Evolutionary conservation across 176 grass and related monocot genomes (phyloP).

Genomic region (Avena atlantica): DNA sequence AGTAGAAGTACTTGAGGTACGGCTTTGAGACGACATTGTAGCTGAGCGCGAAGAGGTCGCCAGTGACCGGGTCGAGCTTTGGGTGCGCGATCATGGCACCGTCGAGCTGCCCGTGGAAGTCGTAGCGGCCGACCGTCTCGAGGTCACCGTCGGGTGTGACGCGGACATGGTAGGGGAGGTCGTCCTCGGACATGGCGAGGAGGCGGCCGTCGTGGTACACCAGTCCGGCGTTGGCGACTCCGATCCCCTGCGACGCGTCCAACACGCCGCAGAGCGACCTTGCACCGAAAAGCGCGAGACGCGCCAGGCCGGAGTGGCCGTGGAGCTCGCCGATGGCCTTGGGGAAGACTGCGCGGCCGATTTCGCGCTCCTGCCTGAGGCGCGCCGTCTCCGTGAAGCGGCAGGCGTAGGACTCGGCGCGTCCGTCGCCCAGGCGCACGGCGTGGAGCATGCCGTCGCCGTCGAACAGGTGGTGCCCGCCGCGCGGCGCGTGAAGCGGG

Average conservation of each 20-base stretch:
- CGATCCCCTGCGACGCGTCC: constrained; percentile 66
- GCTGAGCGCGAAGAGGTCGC: constrained; percentile 89
- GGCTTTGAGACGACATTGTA: constrained; percentile 80
- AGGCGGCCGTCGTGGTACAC: constrained; percentile 79
- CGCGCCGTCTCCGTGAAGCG: constrained; percentile 83
- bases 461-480: constrained; percentile 92
- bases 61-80: constrained; percentile 76
- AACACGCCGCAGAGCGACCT: constrained; percentile 66
- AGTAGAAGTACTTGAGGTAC: constrained; percentile 90
- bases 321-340: constrained; percentile 98
- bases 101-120: constrained; percentile 76
- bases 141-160: constrained; percentile 70
- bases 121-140: constrained; percentile 67
- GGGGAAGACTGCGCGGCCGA: constrained; percentile 65
- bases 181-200: constrained; percentile 99
- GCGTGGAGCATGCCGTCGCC: constrained; percentile 97
- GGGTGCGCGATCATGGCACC: constrained; percentile 92
- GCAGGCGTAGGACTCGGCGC: constrained; percentile 73
- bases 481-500: constrained; percentile 67
- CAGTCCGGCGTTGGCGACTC: constrained; percentile 91
- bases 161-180: constrained; percentile 94
- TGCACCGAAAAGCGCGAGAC: constrained; percentile 62
- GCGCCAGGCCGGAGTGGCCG: constrained; percentile 81
- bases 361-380: constrained; percentile 61
- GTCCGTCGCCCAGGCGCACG: constrained; percentile 52